Percentiles rank a stretch among this genome's conserved stretches.
Conservation (phyloP, 441 rosid genomes). For the Erysimum cheiri region DNA sequence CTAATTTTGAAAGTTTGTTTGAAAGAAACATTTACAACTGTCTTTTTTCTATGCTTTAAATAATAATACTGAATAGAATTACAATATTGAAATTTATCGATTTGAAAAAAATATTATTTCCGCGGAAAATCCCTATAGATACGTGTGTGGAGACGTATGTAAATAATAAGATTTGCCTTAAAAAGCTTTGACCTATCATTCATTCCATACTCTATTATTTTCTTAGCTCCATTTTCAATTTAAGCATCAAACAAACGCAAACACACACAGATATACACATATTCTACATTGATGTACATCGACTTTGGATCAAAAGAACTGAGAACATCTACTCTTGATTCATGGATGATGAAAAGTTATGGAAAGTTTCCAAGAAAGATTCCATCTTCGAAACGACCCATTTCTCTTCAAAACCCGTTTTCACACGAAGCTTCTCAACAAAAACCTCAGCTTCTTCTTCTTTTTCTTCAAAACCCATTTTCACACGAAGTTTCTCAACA, state of each 20-base stretch:
- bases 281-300: slow-evolving; percentile 3
- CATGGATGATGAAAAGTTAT: slow-evolving; percentile 22
- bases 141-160: neutral
- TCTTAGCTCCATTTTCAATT: slow-evolving; percentile 20
- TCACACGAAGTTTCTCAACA: slow-evolving; percentile 40
- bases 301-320: neutral
- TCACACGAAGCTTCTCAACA: slow-evolving; percentile 42
- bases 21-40: neutral
- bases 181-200: slow-evolving; percentile 38
- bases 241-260: slow-evolving; percentile 16
- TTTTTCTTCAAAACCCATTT: slow-evolving; percentile 25
- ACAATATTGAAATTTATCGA: neutral
- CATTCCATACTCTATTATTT: slow-evolving; percentile 27
- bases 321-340: slow-evolving; percentile 1
- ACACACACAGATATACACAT: neutral
- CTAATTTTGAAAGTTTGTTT: too few species aligned
- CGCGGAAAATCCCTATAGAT: neutral
- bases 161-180: slow-evolving; percentile 16
- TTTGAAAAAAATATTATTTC: neutral
- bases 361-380: slow-evolving; percentile 24
- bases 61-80: neutral
- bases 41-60: neutral
- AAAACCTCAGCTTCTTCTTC: slow-evolving; percentile 31
- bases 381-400: slow-evolving; percentile 26
- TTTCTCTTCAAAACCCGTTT: slow-evolving; percentile 36